These are phyloP conservation scores for Hymenoscyphus occultus DNA, from an alignment of 2,329 filamentous ascomycete species.

Conservation along the genomic window DNA sequence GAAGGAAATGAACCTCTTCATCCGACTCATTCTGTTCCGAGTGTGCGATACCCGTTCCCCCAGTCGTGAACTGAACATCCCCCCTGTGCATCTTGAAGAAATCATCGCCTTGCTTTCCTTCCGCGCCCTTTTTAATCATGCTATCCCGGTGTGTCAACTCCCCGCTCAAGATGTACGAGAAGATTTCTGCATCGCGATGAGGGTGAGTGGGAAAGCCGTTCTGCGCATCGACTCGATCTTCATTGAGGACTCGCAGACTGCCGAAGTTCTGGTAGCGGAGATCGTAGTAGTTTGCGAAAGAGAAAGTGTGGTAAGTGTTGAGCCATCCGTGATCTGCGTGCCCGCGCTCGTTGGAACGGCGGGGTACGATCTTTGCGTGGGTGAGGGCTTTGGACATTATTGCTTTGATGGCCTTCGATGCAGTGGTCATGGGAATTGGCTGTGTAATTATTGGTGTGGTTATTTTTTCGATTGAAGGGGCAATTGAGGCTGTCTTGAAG, in stretches of 20 bases:
- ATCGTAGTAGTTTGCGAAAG: slow-evolving; percentile 64
- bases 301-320: slow-evolving; percentile 83
- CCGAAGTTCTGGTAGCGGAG: slow-evolving; percentile 68
- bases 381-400: slow-evolving; percentile 61
- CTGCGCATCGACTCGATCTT: slow-evolving; percentile 74
- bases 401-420: slow-evolving; percentile 36
- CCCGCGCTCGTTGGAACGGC: slow-evolving; percentile 68
- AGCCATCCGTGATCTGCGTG: slow-evolving; percentile 85
- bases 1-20: slow-evolving; percentile 74
- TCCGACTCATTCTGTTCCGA: slow-evolving; percentile 77
- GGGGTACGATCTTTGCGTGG: slow-evolving; percentile 71
- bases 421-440: slow-evolving; percentile 26
- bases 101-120: slow-evolving; percentile 53
- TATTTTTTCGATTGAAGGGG: slow-evolving; percentile 10
- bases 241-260: slow-evolving; percentile 79
- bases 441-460: slow-evolving; percentile 13
- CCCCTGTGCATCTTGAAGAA: slow-evolving; percentile 72
- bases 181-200: slow-evolving; percentile 86
- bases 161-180: slow-evolving; percentile 80
- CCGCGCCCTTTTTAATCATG: slow-evolving; percentile 69
- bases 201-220: slow-evolving; percentile 82
- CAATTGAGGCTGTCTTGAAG: slow-evolving; percentile 10
- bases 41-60: slow-evolving; percentile 63
- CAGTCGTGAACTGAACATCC: slow-evolving; percentile 83
- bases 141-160: slow-evolving; percentile 85